Percentiles rank a stretch among this genome's conserved stretches.
Evolutionary conservation across 2,329 filamentous ascomycete genomes (phyloP).

Genomic region (Alternaria conjuncta): DNA sequence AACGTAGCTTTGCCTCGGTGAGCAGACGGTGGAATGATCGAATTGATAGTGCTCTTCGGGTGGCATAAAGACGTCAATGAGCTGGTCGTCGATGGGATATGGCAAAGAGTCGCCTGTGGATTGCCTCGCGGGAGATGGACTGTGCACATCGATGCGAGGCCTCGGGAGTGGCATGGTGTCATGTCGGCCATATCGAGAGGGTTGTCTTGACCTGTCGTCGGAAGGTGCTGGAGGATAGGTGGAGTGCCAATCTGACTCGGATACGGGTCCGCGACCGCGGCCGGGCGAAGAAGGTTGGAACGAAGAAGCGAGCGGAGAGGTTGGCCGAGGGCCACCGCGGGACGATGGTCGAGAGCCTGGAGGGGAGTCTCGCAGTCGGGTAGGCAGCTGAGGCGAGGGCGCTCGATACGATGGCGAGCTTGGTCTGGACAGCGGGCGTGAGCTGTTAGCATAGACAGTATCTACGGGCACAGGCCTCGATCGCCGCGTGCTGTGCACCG

Average conservation of each 20-base stretch:
- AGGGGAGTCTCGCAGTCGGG: conserved; percentile 32
- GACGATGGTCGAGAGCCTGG: conserved; percentile 37
- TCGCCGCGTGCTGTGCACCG: conserved; percentile 28
- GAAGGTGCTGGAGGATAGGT: conserved; percentile 37
- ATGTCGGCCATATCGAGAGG: conserved; percentile 35
- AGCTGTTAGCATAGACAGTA: conserved; percentile 18
- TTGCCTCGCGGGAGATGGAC: conserved; percentile 39
- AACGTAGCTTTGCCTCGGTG: conserved; percentile 29
- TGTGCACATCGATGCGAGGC: conserved; percentile 44
- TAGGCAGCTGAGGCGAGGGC: conserved; percentile 37
- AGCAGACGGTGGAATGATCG: conserved; percentile 33
- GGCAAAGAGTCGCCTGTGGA: conserved; percentile 41
- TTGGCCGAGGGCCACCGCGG: conserved; percentile 29
- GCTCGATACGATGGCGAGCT: conserved; percentile 35
- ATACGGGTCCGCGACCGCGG: conserved; percentile 25
- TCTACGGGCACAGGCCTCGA: conserved; percentile 29
- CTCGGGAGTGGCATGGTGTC: conserved; percentile 38
- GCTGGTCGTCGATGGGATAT: conserved; percentile 55
- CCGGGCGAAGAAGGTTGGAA: conserved; percentile 24
- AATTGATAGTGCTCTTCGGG: conserved; percentile 52
- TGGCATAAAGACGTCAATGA: conserved; percentile 50
- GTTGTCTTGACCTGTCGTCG: conserved; percentile 33
- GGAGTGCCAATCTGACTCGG: conserved; percentile 38
- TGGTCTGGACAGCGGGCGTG: conserved; percentile 30
- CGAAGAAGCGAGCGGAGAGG: conserved; percentile 36